phyloP scores from a whole-genome alignment of 2,329 filamentous ascomycete genomes.

The Paraphoma chrysanthemicola region DNA sequence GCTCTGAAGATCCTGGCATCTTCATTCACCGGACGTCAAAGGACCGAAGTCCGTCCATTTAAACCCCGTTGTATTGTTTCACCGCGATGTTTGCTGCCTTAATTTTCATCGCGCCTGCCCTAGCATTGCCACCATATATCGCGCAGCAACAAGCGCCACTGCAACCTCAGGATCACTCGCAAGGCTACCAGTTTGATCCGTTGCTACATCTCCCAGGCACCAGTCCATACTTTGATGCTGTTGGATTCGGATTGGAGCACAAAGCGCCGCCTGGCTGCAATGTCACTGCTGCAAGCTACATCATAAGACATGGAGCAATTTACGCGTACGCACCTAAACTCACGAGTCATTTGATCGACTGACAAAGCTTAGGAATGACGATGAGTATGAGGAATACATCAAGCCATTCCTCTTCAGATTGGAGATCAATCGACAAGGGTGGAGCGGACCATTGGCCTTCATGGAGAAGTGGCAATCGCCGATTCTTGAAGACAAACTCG shows the following conservation, averaged over 20 bases:
- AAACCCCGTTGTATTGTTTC: neutral
- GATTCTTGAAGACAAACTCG: constrained; percentile 59
- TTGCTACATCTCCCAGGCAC: constrained; percentile 58
- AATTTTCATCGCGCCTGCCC: constrained; percentile 24
- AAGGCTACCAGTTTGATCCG: constrained; percentile 54
- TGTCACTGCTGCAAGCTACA: constrained; percentile 56
- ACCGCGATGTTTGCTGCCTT: constrained; percentile 16
- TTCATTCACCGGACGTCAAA: neutral
- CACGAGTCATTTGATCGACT: too few relatives aligned
- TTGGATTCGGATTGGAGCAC: constrained; percentile 55
- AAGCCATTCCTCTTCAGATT: constrained; percentile 62
- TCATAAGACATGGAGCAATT: constrained; percentile 58
- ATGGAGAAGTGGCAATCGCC: constrained; percentile 64
- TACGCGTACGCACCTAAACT: constrained; percentile 26
- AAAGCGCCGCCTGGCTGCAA: constrained; percentile 57
- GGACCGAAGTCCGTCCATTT: neutral
- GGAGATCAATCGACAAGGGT: constrained; percentile 61
- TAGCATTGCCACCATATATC: constrained; percentile 25
- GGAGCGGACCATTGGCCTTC: constrained; percentile 63
- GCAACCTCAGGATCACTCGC: constrained; percentile 33
- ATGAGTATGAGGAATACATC: constrained; percentile 59
- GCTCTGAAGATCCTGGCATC: neutral
- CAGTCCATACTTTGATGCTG: constrained; percentile 58
- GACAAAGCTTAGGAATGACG: constrained; percentile 46
- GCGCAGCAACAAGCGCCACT: constrained; percentile 20